Percentiles rank a stretch among this genome's conserved stretches.
Evolutionary conservation across 495 filamentous ascomycete species (phyloP).

Genomic region (Choiromyces venosus): DNA sequence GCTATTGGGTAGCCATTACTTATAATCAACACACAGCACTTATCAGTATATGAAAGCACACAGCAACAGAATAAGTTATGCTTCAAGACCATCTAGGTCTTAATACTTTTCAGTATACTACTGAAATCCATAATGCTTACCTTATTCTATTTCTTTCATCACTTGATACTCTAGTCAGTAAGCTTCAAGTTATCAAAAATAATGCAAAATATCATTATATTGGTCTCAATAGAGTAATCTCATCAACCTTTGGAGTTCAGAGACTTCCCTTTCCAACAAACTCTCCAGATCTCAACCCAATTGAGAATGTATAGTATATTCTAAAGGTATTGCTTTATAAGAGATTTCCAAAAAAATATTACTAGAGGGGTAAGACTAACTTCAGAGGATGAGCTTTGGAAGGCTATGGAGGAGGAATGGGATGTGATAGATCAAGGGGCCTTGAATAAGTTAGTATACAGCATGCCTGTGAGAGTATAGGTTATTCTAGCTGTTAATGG

Average conservation of each 20-base stretch:
- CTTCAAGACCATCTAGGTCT: not conserved
- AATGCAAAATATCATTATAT: not conserved
- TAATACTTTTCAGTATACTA: conserved; percentile 17
- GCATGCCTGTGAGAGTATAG: conserved; percentile 8
- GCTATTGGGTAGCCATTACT: conserved; percentile 11
- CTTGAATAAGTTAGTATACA: conserved; percentile 5
- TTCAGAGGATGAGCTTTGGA: conserved; percentile 8
- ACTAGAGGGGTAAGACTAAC: conserved; percentile 6
- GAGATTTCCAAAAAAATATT: not conserved
- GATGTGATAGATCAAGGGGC: conserved; percentile 1
- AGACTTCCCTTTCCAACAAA: conserved; percentile 9
- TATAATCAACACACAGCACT: not conserved
- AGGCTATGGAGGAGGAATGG: conserved; percentile 17
- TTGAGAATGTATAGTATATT: no score
- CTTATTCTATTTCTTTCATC: conserved; percentile 5
- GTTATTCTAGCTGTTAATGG: conserved; percentile 7
- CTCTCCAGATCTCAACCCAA: conserved; percentile 17
- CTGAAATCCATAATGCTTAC: conserved; percentile 5
- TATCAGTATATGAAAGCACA: conserved; percentile 1
- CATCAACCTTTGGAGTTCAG: conserved; percentile 1
- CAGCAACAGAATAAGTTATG: not conserved
- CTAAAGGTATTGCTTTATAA: conserved; percentile 6
- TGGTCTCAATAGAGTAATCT: not conserved
- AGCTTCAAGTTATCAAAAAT: conserved; percentile 9
- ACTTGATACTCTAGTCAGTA: not conserved